Evolutionary conservation across 1,284 basidiomycete species (phyloP), one percentile per base, ranked within the genome.

Genomic region (Kalmanozyma brasiliensis): DNA sequence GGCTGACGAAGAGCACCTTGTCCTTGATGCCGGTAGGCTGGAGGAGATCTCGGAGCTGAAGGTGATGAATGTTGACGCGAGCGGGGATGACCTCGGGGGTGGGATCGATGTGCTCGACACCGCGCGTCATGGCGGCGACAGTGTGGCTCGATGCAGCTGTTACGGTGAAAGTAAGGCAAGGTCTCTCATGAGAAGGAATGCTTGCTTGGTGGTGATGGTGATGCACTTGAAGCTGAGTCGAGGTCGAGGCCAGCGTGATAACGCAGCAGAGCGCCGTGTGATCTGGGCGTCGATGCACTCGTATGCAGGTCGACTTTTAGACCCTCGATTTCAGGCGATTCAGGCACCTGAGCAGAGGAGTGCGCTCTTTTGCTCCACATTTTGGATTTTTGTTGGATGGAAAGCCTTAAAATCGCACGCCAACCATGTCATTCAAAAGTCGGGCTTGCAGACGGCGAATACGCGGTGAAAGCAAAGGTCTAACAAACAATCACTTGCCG

Each of bases 21-120:
- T 70, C 72, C 24, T 64, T 64, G 36, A 49, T 14, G 9, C 53
- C 55, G 4, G 68, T 57, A 9, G 51, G 70, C 23, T 73, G 70
- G 14, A 73, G 59, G 11, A 76, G 63, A 52, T 76, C 74, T 33
- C 74, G 59, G 4, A 76, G 59, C 33, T 76, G 74, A 16, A 71
- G 64, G 35, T 76, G 74, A 23, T 72, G 62, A 46, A 76, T 76
- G 32, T 58, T 68, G 55, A 74, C 64, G 17, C 68, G 52, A 13
- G 70, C 70, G 4, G 63, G 64, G 34, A 75, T 66, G 53, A 73
- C 55, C 14, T 43, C 32, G 6, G 70, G 73, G 13, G 48, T 22
- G 19, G 46, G 13, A 22, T 62, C 48, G 62, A 62, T 46, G 37
- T 58, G 53, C 33, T 58, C 36, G 20, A 42, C 34, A 14, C 40